A percentile compares a stretch with the other conserved stretches of the same genome.
These are phyloP conservation scores for Ganoderma meredithae DNA, from an alignment of 1,284 basidiomycete genomes.

Conservation along the genomic window DNA sequence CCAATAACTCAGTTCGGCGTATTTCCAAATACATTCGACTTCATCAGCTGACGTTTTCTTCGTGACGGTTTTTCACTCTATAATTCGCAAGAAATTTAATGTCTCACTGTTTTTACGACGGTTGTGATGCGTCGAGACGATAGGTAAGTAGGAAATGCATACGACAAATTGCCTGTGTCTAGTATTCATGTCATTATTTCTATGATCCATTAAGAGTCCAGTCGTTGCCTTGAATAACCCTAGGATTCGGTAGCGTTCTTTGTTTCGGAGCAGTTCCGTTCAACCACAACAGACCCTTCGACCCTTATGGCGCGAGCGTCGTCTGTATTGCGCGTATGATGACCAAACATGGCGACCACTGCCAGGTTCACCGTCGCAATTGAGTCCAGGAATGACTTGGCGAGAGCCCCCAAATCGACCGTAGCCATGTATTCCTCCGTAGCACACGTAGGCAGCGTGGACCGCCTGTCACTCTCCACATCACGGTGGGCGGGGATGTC, in stretches of 20 bases:
- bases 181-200: background rate
- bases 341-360: background rate
- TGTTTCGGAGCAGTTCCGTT: background rate
- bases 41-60: constrained; percentile 49
- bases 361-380: background rate
- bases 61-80: background rate
- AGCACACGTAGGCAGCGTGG: background rate
- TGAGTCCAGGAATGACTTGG: background rate
- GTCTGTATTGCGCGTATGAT: background rate
- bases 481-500: background rate
- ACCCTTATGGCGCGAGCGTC: background rate
- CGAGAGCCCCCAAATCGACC: background rate
- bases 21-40: constrained; percentile 57
- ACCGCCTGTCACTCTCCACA: background rate
- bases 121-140: background rate
- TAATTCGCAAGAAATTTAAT: background rate
- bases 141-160: background rate
- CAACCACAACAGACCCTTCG: background rate
- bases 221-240: background rate
- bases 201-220: background rate
- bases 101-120: background rate
- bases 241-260: background rate
- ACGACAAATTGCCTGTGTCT: background rate
- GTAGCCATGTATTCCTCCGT: background rate
- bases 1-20: constrained; percentile 46